Conservation (phyloP, 306 rosid species). For the Castanospermum australe region DNA sequence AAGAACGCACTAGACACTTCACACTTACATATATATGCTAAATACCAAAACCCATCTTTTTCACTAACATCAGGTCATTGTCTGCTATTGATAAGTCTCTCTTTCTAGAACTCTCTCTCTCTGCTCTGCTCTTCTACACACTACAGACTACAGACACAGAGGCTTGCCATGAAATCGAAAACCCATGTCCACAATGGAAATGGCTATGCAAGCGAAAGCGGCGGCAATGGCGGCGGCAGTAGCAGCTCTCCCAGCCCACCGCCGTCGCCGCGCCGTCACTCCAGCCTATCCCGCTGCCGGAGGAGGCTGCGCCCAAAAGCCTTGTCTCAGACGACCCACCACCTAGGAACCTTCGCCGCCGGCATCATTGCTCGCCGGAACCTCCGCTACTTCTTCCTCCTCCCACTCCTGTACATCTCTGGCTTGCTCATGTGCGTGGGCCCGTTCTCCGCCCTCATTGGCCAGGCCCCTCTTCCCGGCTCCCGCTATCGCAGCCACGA, state of each 20-base stretch:
- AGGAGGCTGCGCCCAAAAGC: conserved; percentile 58
- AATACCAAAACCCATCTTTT: neutral
- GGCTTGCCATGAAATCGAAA: conserved; percentile 60
- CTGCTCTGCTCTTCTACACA: neutral
- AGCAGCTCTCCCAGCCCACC: conserved; percentile 91
- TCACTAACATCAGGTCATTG: neutral
- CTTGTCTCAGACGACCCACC: conserved; percentile 29
- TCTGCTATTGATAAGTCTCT: neutral
- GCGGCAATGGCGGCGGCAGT: conserved; percentile 43
- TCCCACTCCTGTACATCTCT: conserved; percentile 74
- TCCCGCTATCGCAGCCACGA: conserved; percentile 76
- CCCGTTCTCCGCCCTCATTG: conserved; percentile 68
- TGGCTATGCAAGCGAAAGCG: conserved; percentile 48
- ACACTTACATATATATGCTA: neutral
- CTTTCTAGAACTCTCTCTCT: conserved; percentile 2
- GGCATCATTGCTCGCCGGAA: conserved; percentile 60
- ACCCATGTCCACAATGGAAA: conserved; percentile 42
- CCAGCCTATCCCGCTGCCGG: conserved; percentile 49
- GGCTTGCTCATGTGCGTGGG: conserved; percentile 89
- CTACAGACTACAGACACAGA: neutral
- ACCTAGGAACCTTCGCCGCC: conserved; percentile 43
- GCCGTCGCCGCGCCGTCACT: conserved; percentile 68
- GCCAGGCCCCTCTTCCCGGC: conserved; percentile 76
- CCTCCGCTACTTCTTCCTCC: conserved; percentile 67
- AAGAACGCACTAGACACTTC: neutral